Evolutionary conservation across 495 filamentous ascomycete species (phyloP), one percentile per base, ranked within the genome.

Genomic region (Clohesyomyces aquaticus): DNA sequence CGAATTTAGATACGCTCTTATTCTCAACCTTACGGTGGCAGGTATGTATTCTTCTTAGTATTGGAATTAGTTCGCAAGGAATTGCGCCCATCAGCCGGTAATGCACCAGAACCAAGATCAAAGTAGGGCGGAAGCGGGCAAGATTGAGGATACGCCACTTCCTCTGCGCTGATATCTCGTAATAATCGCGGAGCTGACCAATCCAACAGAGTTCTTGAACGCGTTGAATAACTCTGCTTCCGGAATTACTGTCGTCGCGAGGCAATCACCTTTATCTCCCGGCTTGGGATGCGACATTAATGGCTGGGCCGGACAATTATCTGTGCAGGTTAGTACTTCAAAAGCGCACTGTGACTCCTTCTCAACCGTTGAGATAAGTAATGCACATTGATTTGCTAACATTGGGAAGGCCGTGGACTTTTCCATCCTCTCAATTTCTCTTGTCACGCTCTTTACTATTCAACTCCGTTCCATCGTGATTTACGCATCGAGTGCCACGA

Each of bases 261-360:
- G 28, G 35, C 28, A n/a, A 2, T 22, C 14, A n/a, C 18, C 21
- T 38, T n/a, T n/a, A n/a, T 22, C 51, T 14, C 35, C 26, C 22
- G 51, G 51, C 22, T 4, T 21, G 16, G 26, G n/a, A 41, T 55
- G 28, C 16, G 42, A 14, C 3, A 32, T 21, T 18, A 55, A 55
- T 41, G 51, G 51, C 12, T 55, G 35, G 16, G 42, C 42, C n/a
- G 51, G 50, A 16, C 51, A 55, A 32, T 32, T 55, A 38, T 55
- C 51, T 4, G 28, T 55, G 12, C 28, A 55, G 51, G 51, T 55
- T 21, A 14, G 28, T 38, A 55, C 6, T 55, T 38, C 4, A 41
- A 3, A 27, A 16, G 49, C 16, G 21, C n/a, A 29, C 21, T 18
- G n/a, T n/a, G n/a, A n/a, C n/a, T n/a, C n/a, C n/a, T n/a, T n/a